These are phyloP conservation scores for Diaporthe humulicola DNA, from an alignment of 2,329 filamentous ascomycete genomes.

Conservation along the genomic window DNA sequence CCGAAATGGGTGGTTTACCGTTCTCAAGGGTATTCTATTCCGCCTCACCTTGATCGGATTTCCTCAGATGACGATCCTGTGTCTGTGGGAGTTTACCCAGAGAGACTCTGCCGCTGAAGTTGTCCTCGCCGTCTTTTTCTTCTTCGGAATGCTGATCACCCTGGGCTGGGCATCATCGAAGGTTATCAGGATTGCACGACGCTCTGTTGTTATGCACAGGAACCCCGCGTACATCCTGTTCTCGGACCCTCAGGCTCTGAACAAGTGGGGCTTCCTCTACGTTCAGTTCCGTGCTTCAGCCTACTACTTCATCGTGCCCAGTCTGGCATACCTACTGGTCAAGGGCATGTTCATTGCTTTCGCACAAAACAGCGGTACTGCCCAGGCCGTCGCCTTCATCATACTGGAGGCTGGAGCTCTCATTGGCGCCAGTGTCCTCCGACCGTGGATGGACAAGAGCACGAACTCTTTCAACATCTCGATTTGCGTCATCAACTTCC, in stretches of 20 bases:
- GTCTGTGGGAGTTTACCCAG: constrained; percentile 92
- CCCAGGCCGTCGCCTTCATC: constrained; percentile 85
- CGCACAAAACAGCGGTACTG: constrained; percentile 76
- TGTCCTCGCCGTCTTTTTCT: constrained; percentile 89
- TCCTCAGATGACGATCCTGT: constrained; percentile 90
- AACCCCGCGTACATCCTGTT: constrained; percentile 98
- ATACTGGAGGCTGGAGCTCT: constrained; percentile 85
- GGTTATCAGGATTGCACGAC: constrained; percentile 88
- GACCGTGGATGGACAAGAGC: constrained; percentile 99
- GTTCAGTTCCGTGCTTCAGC: constrained; percentile 96
- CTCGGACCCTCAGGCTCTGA: constrained; percentile 91
- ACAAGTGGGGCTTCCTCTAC: constrained; percentile 99
- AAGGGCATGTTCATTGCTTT: constrained; percentile 93
- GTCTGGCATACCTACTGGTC: constrained; percentile 82
- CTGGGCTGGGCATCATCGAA: constrained; percentile 90
- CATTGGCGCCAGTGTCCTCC: constrained; percentile 82
- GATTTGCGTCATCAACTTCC: constrained; percentile 89
- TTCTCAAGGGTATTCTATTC: constrained; percentile 94
- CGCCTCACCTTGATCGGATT: constrained; percentile 91
- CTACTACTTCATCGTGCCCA: constrained; percentile 92
- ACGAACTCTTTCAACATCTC: constrained; percentile 97
- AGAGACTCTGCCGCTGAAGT: constrained; percentile 88
- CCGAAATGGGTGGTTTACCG: constrained; percentile 92
- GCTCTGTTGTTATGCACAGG: constrained; percentile 91
- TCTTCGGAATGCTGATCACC: constrained; percentile 82